Evolutionary conservation across 2,329 filamentous ascomycete species (phyloP).

Genomic region (Colletotrichum abscissum): DNA sequence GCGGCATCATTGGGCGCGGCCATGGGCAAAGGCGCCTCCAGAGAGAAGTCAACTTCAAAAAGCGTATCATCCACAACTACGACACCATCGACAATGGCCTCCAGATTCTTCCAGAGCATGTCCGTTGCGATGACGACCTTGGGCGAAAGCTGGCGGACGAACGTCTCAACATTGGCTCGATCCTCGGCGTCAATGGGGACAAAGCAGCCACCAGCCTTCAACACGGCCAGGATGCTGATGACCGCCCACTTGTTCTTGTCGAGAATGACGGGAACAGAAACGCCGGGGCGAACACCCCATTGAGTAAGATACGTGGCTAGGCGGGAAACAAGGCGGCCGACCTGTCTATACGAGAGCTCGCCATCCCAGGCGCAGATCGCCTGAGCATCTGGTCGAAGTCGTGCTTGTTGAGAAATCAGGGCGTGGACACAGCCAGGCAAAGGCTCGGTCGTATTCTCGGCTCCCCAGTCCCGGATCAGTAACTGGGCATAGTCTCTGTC

Average conservation of each 20-base stretch:
- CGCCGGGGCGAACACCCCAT: constrained; percentile 61
- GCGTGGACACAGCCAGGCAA: constrained; percentile 57
- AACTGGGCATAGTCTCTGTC: constrained; percentile 66
- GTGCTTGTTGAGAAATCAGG: constrained; percentile 54
- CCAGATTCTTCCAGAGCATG: constrained; percentile 51
- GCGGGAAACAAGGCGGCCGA: constrained; percentile 50
- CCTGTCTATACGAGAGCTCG: constrained; percentile 53
- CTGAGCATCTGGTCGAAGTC: constrained; percentile 49
- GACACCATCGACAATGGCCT: constrained; percentile 51
- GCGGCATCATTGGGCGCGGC: constrained; percentile 60
- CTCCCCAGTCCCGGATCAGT: constrained; percentile 61
- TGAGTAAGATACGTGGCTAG: constrained; percentile 59
- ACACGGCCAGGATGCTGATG: constrained; percentile 74
- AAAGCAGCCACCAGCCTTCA: constrained; percentile 69
- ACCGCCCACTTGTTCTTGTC: constrained; percentile 78
- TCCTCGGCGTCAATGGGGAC: constrained; percentile 61
- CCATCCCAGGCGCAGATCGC: constrained; percentile 60
- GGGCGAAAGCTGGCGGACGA: constrained; percentile 56
- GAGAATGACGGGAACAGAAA: constrained; percentile 74
- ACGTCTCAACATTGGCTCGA: constrained; percentile 51
- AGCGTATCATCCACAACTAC: constrained; percentile 56
- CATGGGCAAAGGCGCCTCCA: constrained; percentile 45
- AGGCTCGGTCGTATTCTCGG: constrained; percentile 50
- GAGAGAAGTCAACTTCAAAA: constrained; percentile 41
- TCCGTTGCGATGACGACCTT: constrained; percentile 58